Evolutionary conservation across 345 rosid species (phyloP).

Genomic region (Zanthoxylum bungeanum): DNA sequence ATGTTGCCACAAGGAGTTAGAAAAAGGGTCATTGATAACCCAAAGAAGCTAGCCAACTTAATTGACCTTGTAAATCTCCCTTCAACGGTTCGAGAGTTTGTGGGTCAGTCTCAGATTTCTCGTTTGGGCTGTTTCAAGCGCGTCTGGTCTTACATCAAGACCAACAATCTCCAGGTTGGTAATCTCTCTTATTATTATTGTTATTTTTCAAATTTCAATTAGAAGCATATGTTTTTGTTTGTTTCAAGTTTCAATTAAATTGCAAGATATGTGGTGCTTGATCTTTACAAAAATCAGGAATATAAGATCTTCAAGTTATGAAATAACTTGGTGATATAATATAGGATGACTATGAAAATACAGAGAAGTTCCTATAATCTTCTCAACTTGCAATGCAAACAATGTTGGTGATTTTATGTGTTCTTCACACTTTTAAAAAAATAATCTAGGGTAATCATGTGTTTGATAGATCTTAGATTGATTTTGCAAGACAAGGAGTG

Average conservation of each 20-base stretch:
- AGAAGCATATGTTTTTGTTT: neutral
- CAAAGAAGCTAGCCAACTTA: constrained; percentile 77
- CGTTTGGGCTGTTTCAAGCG: constrained; percentile 85
- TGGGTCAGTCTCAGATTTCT: constrained; percentile 89
- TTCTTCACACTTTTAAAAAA: neutral
- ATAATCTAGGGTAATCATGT: neutral
- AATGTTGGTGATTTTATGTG: neutral
- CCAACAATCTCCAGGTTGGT: constrained; percentile 79
- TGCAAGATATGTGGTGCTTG: neutral
- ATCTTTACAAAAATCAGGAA: neutral
- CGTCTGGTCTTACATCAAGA: constrained; percentile 88
- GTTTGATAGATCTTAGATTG: too few species aligned
- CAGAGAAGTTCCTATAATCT: neutral
- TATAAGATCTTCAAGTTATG: neutral
- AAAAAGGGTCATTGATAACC: constrained; percentile 64
- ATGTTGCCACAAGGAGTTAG: constrained; percentile 78
- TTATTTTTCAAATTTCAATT: neutral
- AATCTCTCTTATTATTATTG: neutral
- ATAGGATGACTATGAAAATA: neutral
- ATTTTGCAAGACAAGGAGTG: too few species aligned
- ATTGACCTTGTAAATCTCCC: constrained; percentile 92
- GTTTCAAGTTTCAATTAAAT: neutral
- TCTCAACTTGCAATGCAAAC: neutral
- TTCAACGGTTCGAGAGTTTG: constrained; percentile 71
- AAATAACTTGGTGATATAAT: neutral